Conservation (phyloP, 2,329 filamentous ascomycete genomes). For the Chaetoscypha palmicola region DNA sequence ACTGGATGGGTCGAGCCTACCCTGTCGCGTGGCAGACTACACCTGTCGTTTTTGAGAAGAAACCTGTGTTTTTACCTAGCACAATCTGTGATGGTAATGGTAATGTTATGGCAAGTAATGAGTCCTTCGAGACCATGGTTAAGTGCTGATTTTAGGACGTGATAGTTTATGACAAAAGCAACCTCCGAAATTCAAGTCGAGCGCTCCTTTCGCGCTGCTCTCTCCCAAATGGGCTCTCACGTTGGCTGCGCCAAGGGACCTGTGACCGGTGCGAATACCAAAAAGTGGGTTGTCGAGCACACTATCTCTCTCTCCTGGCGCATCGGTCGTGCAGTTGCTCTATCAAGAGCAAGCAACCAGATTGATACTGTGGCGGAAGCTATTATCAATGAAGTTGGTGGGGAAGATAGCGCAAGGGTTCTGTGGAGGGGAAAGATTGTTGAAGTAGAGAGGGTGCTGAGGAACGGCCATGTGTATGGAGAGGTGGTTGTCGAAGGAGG, state of each 20-base stretch:
- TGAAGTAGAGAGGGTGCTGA: conserved; percentile 48
- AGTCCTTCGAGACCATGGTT: conserved; percentile 7
- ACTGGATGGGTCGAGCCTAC: conserved; percentile 39
- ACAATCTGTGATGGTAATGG: conserved; percentile 47
- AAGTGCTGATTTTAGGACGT: not conserved
- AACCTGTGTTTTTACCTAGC: conserved; percentile 39
- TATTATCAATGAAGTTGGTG: conserved; percentile 53
- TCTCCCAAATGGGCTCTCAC: conserved; percentile 36
- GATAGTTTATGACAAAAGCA: conserved; percentile 38
- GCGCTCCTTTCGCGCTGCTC: conserved; percentile 35
- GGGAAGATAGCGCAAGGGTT: conserved; percentile 44
- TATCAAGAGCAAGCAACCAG: not conserved
- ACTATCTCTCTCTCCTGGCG: conserved; percentile 39
- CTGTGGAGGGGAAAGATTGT: conserved; percentile 59
- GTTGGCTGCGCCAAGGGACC: conserved; percentile 37
- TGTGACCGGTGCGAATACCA: conserved; percentile 33
- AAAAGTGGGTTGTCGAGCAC: conserved; percentile 34
- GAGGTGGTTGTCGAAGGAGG: conserved; percentile 2
- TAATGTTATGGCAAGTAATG: conserved; percentile 34
- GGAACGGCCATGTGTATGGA: conserved; percentile 42
- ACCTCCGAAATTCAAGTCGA: conserved; percentile 39
- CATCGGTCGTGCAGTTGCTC: conserved; percentile 41
- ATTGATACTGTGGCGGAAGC: conserved; percentile 42
- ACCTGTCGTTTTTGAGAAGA: conserved; percentile 43
- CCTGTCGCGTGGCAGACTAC: conserved; percentile 33